Conservation (phyloP, 2,329 filamentous ascomycete species). For the Rutstroemia sydowiana region DNA sequence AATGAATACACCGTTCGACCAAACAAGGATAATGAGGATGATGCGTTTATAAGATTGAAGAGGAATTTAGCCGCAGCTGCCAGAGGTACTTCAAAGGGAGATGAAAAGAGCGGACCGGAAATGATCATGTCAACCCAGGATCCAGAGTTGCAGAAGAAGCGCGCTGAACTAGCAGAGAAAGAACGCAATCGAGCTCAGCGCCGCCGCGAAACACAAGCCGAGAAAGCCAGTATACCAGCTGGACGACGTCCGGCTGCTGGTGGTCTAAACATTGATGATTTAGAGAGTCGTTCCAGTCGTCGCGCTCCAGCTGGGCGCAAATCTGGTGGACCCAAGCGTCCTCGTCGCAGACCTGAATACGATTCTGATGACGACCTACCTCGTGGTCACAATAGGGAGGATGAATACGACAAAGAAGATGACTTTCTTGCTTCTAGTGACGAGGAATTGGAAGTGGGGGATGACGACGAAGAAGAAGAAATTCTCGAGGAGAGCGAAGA, state of each 20-base stretch:
- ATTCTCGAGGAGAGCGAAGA: constrained; percentile 39
- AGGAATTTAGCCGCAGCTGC: constrained; percentile 59
- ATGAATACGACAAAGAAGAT: constrained; percentile 74
- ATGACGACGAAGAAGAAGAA: constrained; percentile 34
- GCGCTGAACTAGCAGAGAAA: constrained; percentile 68
- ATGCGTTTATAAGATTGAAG: constrained; percentile 61
- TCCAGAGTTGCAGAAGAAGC: constrained; percentile 66
- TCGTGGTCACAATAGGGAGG: constrained; percentile 47
- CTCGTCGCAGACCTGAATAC: constrained; percentile 55
- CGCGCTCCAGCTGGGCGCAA: constrained; percentile 44
- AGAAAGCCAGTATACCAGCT: constrained; percentile 41
- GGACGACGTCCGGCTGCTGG: constrained; percentile 35
- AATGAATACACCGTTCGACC: constrained; percentile 64
- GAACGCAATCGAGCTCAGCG: constrained; percentile 61
- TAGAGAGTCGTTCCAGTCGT: constrained; percentile 54
- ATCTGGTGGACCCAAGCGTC: constrained; percentile 43
- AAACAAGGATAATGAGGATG: constrained; percentile 60
- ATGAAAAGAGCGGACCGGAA: constrained; percentile 51
- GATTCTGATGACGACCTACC: constrained; percentile 71
- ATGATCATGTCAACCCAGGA: constrained; percentile 66
- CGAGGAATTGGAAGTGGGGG: constrained; percentile 57
- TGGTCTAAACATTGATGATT: constrained; percentile 59
- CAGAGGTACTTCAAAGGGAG: constrained; percentile 44
- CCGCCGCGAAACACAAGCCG: constrained; percentile 59
- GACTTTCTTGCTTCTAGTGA: constrained; percentile 72